Evolutionary conservation across 345 rosid species (phyloP).

Genomic region (Clarkia xantiana): DNA sequence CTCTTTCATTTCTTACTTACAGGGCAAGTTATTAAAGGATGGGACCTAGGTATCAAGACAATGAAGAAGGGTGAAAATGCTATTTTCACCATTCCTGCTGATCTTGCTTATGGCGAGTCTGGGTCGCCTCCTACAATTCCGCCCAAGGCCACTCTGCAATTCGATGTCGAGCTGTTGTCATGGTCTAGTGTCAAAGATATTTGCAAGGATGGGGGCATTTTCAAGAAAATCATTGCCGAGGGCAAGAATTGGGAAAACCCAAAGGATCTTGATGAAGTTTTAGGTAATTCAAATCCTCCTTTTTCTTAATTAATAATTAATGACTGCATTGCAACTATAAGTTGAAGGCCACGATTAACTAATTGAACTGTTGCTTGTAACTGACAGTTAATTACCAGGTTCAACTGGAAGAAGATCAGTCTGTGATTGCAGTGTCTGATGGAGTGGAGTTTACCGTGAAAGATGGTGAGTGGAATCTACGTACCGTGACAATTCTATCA

Average conservation of each 20-base stretch:
- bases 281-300: conserved; percentile 1
- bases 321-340: background rate
- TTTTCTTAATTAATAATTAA: background rate
- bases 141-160: conserved; percentile 72
- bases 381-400: conserved; percentile 64
- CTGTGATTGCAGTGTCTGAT: conserved; percentile 48
- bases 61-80: conserved; percentile 96
- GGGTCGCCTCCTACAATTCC: conserved; percentile 93
- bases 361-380: conserved; percentile 4
- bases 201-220: conserved; percentile 17
- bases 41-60: conserved; percentile 93
- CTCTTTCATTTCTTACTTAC: conserved; percentile 1
- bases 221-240: conserved; percentile 11
- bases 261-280: conserved; percentile 16
- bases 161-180: conserved; percentile 58
- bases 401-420: conserved; percentile 67
- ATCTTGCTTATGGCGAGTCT: conserved; percentile 68
- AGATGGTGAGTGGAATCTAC: conserved; percentile 36
- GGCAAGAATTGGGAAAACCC: conserved; percentile 21
- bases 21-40: conserved; percentile 95
- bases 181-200: conserved; percentile 18
- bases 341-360: background rate
- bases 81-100: conserved; percentile 67
- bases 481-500: too few relatives aligned
- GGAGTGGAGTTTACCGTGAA: conserved; percentile 65